These are phyloP conservation scores for Myriosclerotinia duriaeana DNA, from an alignment of 2,329 filamentous ascomycete genomes.

Conservation along the genomic window DNA sequence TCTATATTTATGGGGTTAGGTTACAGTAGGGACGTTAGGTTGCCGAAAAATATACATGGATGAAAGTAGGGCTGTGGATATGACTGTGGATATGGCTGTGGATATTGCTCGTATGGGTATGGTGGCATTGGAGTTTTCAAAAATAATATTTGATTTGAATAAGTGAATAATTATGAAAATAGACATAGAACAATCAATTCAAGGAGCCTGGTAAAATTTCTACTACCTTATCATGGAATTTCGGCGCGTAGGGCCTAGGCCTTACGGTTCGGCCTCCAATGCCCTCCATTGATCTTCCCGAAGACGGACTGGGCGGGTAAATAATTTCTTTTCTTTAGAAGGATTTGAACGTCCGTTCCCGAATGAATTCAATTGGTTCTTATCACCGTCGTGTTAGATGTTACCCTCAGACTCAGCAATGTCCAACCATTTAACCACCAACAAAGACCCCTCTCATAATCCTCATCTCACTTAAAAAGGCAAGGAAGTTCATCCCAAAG, in stretches of 20 bases:
- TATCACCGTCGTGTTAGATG: background rate
- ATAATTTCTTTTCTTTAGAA: conserved; percentile 1
- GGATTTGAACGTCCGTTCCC: background rate
- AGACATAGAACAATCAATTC: background rate
- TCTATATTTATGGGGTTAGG: conserved; percentile 15
- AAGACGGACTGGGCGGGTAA: conserved; percentile 10
- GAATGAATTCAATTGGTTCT: background rate
- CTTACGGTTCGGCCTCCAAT: background rate
- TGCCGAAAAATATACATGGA: conserved; percentile 1
- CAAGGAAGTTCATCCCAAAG: background rate
- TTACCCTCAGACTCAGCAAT: conserved; percentile 1
- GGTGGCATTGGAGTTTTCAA: background rate
- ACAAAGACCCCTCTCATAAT: background rate
- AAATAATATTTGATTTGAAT: background rate
- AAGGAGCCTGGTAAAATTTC: background rate
- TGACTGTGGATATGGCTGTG: background rate
- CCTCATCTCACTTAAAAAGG: background rate
- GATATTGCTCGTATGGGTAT: conserved; percentile 16
- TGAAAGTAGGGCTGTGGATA: background rate
- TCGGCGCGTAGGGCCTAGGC: background rate
- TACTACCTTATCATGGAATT: background rate
- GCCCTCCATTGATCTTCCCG: background rate
- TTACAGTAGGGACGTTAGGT: conserved; percentile 8
- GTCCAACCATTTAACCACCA: background rate
- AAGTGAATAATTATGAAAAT: background rate